phyloP scores from a whole-genome alignment of 805 yeast species.

The Candida endomychidarum region DNA sequence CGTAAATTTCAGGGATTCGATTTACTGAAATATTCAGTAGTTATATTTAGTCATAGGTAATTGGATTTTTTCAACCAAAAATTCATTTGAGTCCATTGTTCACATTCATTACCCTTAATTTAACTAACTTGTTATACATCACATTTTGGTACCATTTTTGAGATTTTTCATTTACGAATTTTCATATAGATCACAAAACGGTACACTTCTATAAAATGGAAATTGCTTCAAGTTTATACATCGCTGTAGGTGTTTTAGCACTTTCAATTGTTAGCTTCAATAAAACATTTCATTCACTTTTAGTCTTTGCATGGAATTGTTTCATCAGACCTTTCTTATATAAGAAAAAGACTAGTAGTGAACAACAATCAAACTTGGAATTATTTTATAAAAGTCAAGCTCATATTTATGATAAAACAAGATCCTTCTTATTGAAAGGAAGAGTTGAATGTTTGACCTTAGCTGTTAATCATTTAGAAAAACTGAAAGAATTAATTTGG shows the following conservation, averaged over 20 bases:
- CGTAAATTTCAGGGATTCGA: neutral
- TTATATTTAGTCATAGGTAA: too few species aligned
- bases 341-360: constrained; percentile 23
- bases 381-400: constrained; percentile 77
- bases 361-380: constrained; percentile 64
- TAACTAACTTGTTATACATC: constrained; percentile 2
- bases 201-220: neutral
- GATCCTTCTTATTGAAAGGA: constrained; percentile 66
- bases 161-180: too few species aligned
- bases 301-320: constrained; percentile 47
- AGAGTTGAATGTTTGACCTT: constrained; percentile 61
- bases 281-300: constrained; percentile 18
- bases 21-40: neutral
- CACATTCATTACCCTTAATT: too few species aligned
- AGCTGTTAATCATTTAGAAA: constrained; percentile 55
- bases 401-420: constrained; percentile 69
- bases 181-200: too few species aligned
- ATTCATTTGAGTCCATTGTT: too few species aligned
- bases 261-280: neutral
- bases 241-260: neutral
- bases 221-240: constrained; percentile 1
- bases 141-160: too few species aligned
- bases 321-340: constrained; percentile 56
- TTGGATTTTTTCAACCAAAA: too few species aligned
- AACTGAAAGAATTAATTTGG: constrained; percentile 56